A percentile compares a stretch with the other conserved stretches of the same genome.
These are phyloP conservation scores for Tetratostichococcus sp. DNA, from an alignment of 139 green algal species.

Conservation along the genomic window DNA sequence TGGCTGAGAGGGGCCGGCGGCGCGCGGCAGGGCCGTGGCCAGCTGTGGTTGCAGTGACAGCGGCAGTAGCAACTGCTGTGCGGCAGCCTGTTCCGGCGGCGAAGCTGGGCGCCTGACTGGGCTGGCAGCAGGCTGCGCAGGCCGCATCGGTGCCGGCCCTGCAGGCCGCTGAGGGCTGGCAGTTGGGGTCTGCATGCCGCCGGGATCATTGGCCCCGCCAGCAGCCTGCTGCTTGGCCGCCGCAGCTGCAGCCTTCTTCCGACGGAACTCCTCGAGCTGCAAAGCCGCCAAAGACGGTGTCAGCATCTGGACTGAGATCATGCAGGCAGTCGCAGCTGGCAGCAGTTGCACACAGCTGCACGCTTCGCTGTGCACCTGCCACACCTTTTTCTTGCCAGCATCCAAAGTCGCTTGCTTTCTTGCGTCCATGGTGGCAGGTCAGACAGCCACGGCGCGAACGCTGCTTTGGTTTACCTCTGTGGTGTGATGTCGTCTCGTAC, in stretches of 20 bases:
- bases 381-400: conserved; percentile 8
- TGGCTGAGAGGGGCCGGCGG: too few relatives aligned
- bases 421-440: not conserved
- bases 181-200: not conserved
- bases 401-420: not conserved
- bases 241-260: conserved; percentile 10
- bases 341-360: not conserved
- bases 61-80: not conserved
- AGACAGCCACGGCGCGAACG: too few relatives aligned
- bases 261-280: conserved; percentile 23
- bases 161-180: not conserved
- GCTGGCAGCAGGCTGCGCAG: not conserved
- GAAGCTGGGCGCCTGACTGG: not conserved
- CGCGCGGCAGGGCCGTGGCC: too few relatives aligned
- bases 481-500: too few relatives aligned
- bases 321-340: not conserved
- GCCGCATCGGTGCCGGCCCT: not conserved
- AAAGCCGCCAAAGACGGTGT: not conserved
- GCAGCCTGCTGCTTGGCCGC: not conserved
- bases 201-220: not conserved
- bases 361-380: not conserved
- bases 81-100: too few relatives aligned
- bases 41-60: too few relatives aligned
- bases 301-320: too few relatives aligned
- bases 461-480: too few relatives aligned